phyloP scores from a whole-genome alignment of 2,329 filamentous ascomycete genomes.

The Epichloe elymi region DNA sequence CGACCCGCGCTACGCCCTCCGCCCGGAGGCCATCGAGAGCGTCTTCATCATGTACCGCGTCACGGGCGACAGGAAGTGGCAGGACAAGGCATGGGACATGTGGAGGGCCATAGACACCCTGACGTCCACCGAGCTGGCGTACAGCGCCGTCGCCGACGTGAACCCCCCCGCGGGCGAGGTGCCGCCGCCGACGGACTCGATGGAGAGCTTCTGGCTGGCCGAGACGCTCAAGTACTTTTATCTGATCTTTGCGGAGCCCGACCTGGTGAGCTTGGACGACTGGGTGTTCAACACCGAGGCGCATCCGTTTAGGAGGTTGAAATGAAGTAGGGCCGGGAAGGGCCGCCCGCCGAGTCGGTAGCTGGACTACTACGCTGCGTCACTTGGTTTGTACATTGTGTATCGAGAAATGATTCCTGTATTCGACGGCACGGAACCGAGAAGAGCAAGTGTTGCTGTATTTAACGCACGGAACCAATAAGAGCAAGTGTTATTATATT shows the following conservation, averaged over 20 bases:
- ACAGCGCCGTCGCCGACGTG: conserved; percentile 34
- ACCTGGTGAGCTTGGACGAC: conserved; percentile 51
- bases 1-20: conserved; percentile 37
- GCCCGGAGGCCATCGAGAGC: conserved; percentile 40
- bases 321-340: neutral
- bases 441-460: too few relatives aligned
- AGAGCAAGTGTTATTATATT: too few relatives aligned
- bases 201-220: conserved; percentile 58
- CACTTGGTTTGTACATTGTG: too few relatives aligned
- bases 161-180: conserved; percentile 11
- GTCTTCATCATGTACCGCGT: conserved; percentile 41
- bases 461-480: too few relatives aligned
- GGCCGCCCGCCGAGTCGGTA: neutral
- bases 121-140: conserved; percentile 34
- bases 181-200: conserved; percentile 39
- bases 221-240: conserved; percentile 71
- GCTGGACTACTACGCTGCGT: neutral
- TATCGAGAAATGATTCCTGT: too few relatives aligned
- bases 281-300: conserved; percentile 50
- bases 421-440: too few relatives aligned
- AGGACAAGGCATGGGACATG: conserved; percentile 41
- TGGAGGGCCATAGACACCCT: conserved; percentile 32
- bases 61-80: conserved; percentile 31
- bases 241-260: conserved; percentile 53
- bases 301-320: conserved; percentile 27